These are phyloP conservation scores for Gomphus sp. DNA, from an alignment of 1,284 basidiomycete genomes.

Conservation along the genomic window DNA sequence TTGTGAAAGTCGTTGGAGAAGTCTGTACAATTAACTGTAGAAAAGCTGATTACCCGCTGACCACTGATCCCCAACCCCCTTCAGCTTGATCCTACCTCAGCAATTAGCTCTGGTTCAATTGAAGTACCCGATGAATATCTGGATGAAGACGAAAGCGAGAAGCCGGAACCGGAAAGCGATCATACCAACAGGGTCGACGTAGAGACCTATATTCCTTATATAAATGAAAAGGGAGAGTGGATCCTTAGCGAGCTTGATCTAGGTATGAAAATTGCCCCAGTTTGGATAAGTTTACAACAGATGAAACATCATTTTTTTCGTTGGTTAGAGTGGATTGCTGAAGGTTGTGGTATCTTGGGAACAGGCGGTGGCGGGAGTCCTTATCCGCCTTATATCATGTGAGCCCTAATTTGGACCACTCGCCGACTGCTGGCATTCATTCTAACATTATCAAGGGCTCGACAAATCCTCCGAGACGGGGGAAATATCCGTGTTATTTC, in stretches of 20 bases:
- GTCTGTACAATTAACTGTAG: neutral
- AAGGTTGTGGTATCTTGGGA: constrained; percentile 44
- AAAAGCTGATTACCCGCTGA: neutral
- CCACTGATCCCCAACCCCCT: neutral
- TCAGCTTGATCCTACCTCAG: neutral
- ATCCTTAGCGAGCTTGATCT: constrained; percentile 30
- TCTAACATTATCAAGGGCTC: constrained; percentile 15
- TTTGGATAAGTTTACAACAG: neutral
- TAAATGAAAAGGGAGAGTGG: constrained; percentile 27
- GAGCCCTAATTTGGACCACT: neutral
- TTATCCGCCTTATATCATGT: constrained; percentile 35
- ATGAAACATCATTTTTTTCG: neutral
- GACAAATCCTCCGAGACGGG: constrained; percentile 39
- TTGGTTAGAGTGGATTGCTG: constrained; percentile 37
- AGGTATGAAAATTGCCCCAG: constrained; percentile 7
- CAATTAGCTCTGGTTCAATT: neutral
- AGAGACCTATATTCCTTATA: constrained; percentile 24
- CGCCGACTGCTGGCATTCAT: neutral
- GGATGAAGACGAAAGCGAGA: neutral
- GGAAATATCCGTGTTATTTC: constrained; percentile 33
- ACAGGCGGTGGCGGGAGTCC: constrained; percentile 47
- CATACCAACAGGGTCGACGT: constrained; percentile 16
- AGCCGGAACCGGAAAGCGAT: constrained; percentile 2
- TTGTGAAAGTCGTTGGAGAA: constrained; percentile 40
- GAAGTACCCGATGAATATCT: neutral